These are phyloP conservation scores for Annulohypoxylon bovei DNA, from an alignment of 495 filamentous ascomycete genomes.

Conservation along the genomic window DNA sequence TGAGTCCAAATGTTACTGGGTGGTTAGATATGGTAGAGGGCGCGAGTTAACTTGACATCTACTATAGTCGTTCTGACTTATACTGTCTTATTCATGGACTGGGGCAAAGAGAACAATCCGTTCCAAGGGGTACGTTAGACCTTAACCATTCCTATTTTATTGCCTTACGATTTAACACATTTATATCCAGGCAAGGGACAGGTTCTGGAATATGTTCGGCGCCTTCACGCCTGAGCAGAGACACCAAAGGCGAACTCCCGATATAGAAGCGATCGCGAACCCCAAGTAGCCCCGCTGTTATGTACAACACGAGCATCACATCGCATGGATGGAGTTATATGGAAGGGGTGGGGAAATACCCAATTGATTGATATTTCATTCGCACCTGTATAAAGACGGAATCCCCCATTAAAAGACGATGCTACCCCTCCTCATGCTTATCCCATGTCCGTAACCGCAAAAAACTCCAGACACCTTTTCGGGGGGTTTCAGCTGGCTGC, in stretches of 20 bases:
- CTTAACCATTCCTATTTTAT: neutral
- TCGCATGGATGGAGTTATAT: slow-evolving; percentile 36
- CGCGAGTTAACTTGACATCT: slow-evolving; percentile 24
- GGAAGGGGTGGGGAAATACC: slow-evolving; percentile 30
- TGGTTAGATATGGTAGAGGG: neutral
- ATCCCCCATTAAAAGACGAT: slow-evolving; percentile 23
- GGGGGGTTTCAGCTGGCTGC: no score
- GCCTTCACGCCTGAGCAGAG: slow-evolving; percentile 44
- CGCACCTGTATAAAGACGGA: slow-evolving; percentile 6
- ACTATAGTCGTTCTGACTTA: slow-evolving; percentile 73
- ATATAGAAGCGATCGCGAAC: slow-evolving; percentile 36
- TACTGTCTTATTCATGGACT: slow-evolving; percentile 81
- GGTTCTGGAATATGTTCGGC: slow-evolving; percentile 45
- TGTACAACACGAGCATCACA: slow-evolving; percentile 33
- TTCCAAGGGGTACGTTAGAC: slow-evolving; percentile 65
- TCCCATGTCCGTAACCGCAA: slow-evolving; percentile 24
- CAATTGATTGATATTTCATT: slow-evolving; percentile 26
- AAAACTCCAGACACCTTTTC: slow-evolving; percentile 26
- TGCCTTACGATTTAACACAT: neutral
- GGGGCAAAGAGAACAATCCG: slow-evolving; percentile 67
- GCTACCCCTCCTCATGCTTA: slow-evolving; percentile 21
- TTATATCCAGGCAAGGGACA: slow-evolving; percentile 46
- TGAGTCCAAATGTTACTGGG: slow-evolving; percentile 49
- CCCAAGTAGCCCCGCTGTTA: slow-evolving; percentile 15
- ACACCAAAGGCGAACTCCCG: slow-evolving; percentile 31